Evolutionary conservation across 441 rosid species (phyloP).

Genomic region (Gossypium trilobum): DNA sequence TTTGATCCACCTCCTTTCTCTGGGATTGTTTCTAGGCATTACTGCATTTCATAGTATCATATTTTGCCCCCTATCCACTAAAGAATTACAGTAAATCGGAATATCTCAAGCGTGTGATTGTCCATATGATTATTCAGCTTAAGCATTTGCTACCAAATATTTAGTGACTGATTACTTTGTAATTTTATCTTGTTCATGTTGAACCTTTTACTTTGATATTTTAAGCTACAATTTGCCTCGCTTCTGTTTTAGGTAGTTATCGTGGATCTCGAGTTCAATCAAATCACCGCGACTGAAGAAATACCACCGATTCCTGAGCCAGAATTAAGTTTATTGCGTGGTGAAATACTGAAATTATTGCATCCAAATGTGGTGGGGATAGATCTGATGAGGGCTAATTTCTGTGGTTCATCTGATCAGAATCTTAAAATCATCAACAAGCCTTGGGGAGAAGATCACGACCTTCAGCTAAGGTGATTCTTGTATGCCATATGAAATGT

Average conservation of each 20-base stretch:
- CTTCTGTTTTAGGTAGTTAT: conserved; percentile 68
- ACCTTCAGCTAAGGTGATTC: conserved; percentile 83
- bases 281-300: conserved; percentile 80
- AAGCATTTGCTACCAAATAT: neutral
- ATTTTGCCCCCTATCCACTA: neutral
- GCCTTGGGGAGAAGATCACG: conserved; percentile 96
- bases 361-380: conserved; percentile 82
- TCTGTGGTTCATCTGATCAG: conserved; percentile 48
- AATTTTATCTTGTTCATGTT: neutral
- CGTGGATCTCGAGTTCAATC: conserved; percentile 90
- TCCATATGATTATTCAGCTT: neutral
- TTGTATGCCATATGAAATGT: conserved; percentile 23
- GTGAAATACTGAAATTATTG: conserved; percentile 66
- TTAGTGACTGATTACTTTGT: neutral
- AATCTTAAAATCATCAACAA: conserved; percentile 49
- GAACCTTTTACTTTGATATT: neutral
- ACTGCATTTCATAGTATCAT: neutral
- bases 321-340: conserved; percentile 67
- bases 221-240: neutral
- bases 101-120: neutral
- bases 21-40: neutral
- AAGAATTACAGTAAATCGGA: neutral
- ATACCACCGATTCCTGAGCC: conserved; percentile 97
- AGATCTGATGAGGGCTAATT: conserved; percentile 64
- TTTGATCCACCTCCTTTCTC: neutral